Evolutionary conservation across 2,329 filamentous ascomycete species (phyloP).

Genomic region (Paecilomyces formosus): DNA sequence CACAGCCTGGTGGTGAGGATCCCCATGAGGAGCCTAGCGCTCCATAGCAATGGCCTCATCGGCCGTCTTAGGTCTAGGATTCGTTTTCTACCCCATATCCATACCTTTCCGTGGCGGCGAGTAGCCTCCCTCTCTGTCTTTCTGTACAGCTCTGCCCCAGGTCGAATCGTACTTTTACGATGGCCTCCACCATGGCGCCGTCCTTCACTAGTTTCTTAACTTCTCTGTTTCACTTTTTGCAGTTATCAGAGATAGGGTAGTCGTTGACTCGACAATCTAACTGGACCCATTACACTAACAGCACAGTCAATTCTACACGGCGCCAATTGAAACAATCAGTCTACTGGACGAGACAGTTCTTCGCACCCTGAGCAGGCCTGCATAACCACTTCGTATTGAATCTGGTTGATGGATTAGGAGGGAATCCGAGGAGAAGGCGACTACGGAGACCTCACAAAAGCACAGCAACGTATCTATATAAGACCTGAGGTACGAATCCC

Average conservation of each 20-base stretch:
- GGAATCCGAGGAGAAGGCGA: neutral
- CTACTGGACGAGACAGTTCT: neutral
- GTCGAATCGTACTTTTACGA: neutral
- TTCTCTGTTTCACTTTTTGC: neutral
- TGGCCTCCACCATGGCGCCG: neutral
- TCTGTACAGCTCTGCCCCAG: neutral
- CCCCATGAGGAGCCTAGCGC: neutral
- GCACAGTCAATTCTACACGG: neutral
- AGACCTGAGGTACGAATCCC: neutral
- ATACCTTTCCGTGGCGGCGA: neutral
- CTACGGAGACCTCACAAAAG: neutral
- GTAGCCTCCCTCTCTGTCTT: neutral
- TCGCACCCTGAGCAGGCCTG: neutral
- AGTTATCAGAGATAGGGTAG: neutral
- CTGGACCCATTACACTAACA: neutral
- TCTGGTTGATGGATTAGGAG: neutral
- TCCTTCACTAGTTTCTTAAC: neutral
- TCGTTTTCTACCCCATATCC: neutral
- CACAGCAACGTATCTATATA: neutral
- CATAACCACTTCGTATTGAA: neutral
- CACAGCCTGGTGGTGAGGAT: neutral
- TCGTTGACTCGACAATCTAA: neutral
- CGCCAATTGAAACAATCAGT: neutral
- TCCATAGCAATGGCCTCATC: neutral
- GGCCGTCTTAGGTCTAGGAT: neutral